A percentile compares a stretch with the other conserved stretches of the same genome.
These are phyloP conservation scores for Botryotinia calthae DNA, from an alignment of 2,329 filamentous ascomycete species.

Conservation along the genomic window DNA sequence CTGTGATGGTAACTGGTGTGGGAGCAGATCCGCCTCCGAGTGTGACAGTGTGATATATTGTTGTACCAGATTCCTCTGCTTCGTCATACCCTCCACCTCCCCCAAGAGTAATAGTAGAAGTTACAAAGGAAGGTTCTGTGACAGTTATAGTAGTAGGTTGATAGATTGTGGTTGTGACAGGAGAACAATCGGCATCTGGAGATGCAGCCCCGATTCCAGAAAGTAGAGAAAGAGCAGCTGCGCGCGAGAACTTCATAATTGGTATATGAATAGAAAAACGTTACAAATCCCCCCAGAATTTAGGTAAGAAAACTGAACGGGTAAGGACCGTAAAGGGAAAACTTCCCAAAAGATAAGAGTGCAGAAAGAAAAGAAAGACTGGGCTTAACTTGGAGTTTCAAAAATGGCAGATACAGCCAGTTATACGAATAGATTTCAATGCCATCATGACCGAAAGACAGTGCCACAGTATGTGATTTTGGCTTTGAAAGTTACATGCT, in stretches of 20 bases:
- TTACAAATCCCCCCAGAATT: neutral
- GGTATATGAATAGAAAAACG: neutral
- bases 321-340: conserved; percentile 16
- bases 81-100: neutral
- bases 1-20: conserved; percentile 7
- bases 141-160: conserved; percentile 15
- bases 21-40: neutral
- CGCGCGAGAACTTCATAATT: conserved; percentile 11
- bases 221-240: conserved; percentile 12
- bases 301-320: neutral
- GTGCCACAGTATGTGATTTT: conserved; percentile 8
- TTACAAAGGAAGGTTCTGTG: neutral
- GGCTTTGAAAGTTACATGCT: neutral
- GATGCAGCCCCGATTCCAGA: conserved; percentile 6
- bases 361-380: neutral
- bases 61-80: neutral
- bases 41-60: conserved; percentile 12
- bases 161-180: conserved; percentile 16
- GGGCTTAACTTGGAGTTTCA: neutral
- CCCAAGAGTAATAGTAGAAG: conserved; percentile 8
- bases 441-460: neutral
- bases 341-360: conserved; percentile 1
- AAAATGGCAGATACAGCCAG: neutral
- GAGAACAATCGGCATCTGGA: conserved; percentile 10
- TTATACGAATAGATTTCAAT: neutral